Conservation (phyloP, 140 eudicot species). For the Erigeron philadelphicus region DNA sequence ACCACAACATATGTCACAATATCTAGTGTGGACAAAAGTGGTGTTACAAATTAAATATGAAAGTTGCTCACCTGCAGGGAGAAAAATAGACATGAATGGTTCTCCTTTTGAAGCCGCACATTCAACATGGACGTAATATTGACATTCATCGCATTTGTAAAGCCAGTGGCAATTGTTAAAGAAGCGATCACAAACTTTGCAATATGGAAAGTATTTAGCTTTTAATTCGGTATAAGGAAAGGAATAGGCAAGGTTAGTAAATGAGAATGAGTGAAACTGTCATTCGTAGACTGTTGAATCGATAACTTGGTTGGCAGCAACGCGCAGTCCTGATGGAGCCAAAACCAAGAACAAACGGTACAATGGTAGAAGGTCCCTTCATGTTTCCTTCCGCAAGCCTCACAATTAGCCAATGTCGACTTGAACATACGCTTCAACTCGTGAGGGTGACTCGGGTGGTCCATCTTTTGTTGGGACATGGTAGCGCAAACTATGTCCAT, state of each 20-base stretch:
- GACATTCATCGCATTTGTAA: conserved; percentile 25
- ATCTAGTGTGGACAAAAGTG: too few relatives aligned
- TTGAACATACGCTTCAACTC: background rate
- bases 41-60: too few relatives aligned
- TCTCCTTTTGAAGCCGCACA: conserved; percentile 4
- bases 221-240: background rate
- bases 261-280: conserved; percentile 18
- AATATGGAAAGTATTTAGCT: background rate
- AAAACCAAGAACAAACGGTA: conserved; percentile 8
- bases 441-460: conserved; percentile 19
- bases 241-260: conserved; percentile 18
- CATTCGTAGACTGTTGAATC: conserved; percentile 3
- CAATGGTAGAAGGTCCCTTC: conserved; percentile 18
- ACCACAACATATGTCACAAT: too few relatives aligned
- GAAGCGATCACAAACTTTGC: background rate
- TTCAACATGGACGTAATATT: background rate
- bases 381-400: conserved; percentile 18
- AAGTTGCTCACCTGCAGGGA: background rate
- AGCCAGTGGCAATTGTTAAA: background rate
- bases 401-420: background rate
- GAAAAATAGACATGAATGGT: conserved; percentile 10
- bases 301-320: conserved; percentile 10
- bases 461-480: background rate
- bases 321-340: conserved; percentile 5
- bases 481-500: conserved; percentile 17